Conservation (phyloP, 202 grass and related monocot genomes). For the Dendrocalamus latiflorus region DNA sequence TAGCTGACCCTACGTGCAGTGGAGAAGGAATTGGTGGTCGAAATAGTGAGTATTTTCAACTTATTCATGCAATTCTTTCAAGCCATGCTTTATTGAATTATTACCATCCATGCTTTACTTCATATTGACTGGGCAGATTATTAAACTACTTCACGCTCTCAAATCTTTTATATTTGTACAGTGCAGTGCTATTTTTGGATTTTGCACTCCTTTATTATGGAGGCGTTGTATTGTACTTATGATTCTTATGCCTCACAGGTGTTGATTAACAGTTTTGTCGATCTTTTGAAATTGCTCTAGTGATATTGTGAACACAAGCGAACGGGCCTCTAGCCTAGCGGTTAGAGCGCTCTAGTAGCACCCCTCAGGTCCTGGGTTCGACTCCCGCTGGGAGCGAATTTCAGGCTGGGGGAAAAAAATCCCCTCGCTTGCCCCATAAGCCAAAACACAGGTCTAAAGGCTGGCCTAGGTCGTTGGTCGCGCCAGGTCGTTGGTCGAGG, state of each 20-base stretch:
- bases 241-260: background rate
- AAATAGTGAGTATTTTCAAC: constrained; percentile 68
- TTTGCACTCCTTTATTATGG: constrained; percentile 15
- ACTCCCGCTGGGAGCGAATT: too few relatives aligned
- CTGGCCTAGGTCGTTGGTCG: too few relatives aligned
- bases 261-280: background rate
- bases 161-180: constrained; percentile 4
- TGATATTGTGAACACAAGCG: background rate
- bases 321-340: too few relatives aligned
- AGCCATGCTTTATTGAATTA: constrained; percentile 1
- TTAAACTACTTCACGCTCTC: background rate
- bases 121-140: background rate
- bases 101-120: constrained; percentile 8
- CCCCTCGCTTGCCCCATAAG: too few relatives aligned
- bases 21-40: constrained; percentile 65
- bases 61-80: constrained; percentile 13
- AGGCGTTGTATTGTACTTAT: background rate
- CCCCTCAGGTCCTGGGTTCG: too few relatives aligned
- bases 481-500: too few relatives aligned
- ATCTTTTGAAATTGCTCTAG: background rate
- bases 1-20: constrained; percentile 59
- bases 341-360: too few relatives aligned
- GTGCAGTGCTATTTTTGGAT: background rate
- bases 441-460: too few relatives aligned
- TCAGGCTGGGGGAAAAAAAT: too few relatives aligned